Evolutionary conservation across 108 stramenopile species (phyloP), one percentile per base, ranked within the genome.

Genomic region (Seminavis robusta): DNA sequence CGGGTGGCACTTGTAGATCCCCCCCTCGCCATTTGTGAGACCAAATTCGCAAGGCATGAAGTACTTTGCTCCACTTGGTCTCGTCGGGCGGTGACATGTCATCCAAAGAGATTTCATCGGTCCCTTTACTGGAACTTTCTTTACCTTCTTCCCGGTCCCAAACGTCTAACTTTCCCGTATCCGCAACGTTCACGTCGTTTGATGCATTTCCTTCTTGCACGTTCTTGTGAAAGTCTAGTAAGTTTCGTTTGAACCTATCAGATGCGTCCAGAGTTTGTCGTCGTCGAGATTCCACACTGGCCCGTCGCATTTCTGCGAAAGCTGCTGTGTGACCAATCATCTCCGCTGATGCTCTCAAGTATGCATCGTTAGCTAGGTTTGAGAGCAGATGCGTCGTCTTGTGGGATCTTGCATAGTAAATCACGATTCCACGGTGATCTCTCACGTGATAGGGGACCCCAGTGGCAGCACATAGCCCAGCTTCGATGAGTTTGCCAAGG

Each of bases 251-350:
- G n/a, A n/a, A n/a, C n/a, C n/a, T n/a, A n/a, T n/a, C n/a, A n/a
- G n/a, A n/a, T n/a, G n/a, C n/a, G n/a, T n/a, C n/a, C n/a, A n/a
- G n/a, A n/a, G n/a, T n/a, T n/a, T n/a, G n/a, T n/a, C n/a, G n/a
- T n/a, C n/a, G n/a, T n/a, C n/a, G n/a, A n/a, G n/a, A n/a, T 27
- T 32, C 43, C 23, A 63, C 32, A 2, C 51, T 41, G 16, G 55
- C 59, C 26, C 48, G 28, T 3, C 57, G 25, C 6, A 70, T 17
- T 6, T 43, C 49, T 11, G 54, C 38, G 29, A 61, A 27, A 5
- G 78, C 65, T 24, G 51, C 38, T 15, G 63, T 37, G 0, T 52
- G 33, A 8, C 78, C 74, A 52, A 79, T 79, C n/a, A 74, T 23
- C 0, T 72, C 51, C 10, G 73, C 70, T 38, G 72, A 38, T 26